Conservation (phyloP, 148 eudicot genomes). For the Heliosperma pusillum region DNA sequence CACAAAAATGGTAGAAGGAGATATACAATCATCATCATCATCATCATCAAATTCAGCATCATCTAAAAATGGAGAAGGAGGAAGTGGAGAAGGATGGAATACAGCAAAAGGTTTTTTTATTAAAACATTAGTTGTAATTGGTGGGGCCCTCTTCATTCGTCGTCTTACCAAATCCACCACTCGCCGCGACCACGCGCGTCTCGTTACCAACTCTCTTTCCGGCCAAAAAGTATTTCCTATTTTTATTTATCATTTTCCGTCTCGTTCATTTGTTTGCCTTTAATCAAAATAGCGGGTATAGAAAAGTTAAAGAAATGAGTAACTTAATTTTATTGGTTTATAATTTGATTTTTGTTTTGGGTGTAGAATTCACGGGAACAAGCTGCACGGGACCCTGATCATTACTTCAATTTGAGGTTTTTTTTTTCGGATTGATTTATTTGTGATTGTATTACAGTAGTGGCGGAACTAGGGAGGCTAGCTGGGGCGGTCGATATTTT, state of each 20-base stretch:
- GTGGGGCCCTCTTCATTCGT: conserved; percentile 71
- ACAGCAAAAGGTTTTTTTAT: conserved; percentile 59
- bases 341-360: conserved; percentile 5
- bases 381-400: conserved; percentile 82
- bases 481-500: too few relatives aligned
- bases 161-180: conserved; percentile 91
- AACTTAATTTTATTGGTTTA: background rate
- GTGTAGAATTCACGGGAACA: conserved; percentile 61
- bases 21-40: conserved; percentile 1
- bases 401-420: conserved; percentile 89
- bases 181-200: conserved; percentile 81
- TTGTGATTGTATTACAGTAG: too few relatives aligned
- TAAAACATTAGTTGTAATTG: conserved; percentile 63
- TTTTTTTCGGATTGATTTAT: too few relatives aligned
- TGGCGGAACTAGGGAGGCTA: too few relatives aligned
- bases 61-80: conserved; percentile 10
- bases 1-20: conserved; percentile 20
- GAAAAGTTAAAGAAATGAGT: too few relatives aligned
- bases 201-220: conserved; percentile 58
- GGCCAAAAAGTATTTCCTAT: conserved; percentile 60
- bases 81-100: conserved; percentile 47
- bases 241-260: background rate
- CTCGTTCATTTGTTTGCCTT: background rate
- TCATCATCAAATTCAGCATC: background rate
- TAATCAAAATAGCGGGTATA: too few relatives aligned